A percentile compares a stretch with the other conserved stretches of the same genome.
These are phyloP conservation scores for Dactylis glomerata DNA, from an alignment of 176 grass and related monocot species.

Conservation along the genomic window DNA sequence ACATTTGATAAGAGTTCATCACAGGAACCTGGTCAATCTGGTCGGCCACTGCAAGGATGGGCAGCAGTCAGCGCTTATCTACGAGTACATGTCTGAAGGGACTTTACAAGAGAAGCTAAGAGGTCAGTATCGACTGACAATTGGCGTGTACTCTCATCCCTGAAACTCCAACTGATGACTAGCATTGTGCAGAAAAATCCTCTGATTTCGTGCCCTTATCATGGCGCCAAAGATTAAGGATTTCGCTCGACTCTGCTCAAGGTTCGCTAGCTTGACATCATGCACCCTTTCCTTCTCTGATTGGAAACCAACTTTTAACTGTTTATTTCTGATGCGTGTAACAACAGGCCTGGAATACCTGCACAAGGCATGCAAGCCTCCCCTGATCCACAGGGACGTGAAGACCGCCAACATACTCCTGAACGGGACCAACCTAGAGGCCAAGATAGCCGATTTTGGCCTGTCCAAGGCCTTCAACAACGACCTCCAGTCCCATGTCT, in stretches of 20 bases:
- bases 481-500: conserved; percentile 38
- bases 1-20: conserved; percentile 48
- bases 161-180: neutral
- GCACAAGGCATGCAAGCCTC: conserved; percentile 42
- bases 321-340: neutral
- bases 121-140: conserved; percentile 17
- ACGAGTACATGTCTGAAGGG: conserved; percentile 59
- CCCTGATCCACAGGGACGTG: conserved; percentile 50
- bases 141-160: neutral
- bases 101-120: conserved; percentile 43
- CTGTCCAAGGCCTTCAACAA: conserved; percentile 47
- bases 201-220: conserved; percentile 18
- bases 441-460: conserved; percentile 61
- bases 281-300: neutral
- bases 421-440: conserved; percentile 35
- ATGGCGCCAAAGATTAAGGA: conserved; percentile 40
- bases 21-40: conserved; percentile 60
- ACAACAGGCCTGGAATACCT: conserved; percentile 49
- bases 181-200: conserved; percentile 22
- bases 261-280: conserved; percentile 13
- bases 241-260: conserved; percentile 58
- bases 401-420: conserved; percentile 62
- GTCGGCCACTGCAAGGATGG: conserved; percentile 59
- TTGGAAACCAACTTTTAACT: neutral
- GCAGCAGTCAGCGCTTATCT: conserved; percentile 38